Evolutionary conservation across 2,329 filamentous ascomycete species (phyloP), one percentile per base, ranked within the genome.

Genomic region (Hypoxylon sp.): DNA sequence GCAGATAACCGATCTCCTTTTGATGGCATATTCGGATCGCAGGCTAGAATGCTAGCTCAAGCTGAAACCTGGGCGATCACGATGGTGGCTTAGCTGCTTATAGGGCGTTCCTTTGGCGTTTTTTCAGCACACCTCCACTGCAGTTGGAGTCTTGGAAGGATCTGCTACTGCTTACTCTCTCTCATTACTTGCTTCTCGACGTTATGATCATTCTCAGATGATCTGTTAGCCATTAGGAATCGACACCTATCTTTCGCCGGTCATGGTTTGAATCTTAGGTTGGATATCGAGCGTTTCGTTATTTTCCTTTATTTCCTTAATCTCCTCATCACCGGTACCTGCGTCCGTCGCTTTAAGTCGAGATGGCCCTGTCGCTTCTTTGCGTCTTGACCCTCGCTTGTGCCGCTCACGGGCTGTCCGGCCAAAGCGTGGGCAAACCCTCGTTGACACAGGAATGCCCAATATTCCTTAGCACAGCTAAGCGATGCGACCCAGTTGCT

Each of bases 401-500:
- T 33, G 37, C 17, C 23, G 55, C 55, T 15, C 26, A 47, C 18
- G 46, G 47, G 20, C 18, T 54, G 43, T 46, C 58, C 10, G 47
- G 37, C 15, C 40, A 33, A 15, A 38, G 33, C 17, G 21, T 42
- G 17, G 42, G 43, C 5, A 38, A 48, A 35, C 38, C 62, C 15
- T 53, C 50, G 4, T 38, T 49, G 42, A 20, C 43, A 23, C 50
- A 56, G 40, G 64, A 67, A 60, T 67, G 65, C 37, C 56, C 66
- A 9, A 41, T 71, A 31, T 69, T 70, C 62, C 67, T 62, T 29
- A 46, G 58, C 5, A 26, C 46, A 23, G 23, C 24, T 2, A 55
- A 58, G 42, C 49, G 18, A 54, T 71, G 69, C 47, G 64, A 70
- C 49, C 67, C 67, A 35, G 55, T 65, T n/a, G 56, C 56, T 11